Percentiles rank a stretch among this genome's conserved stretches.
These are phyloP conservation scores for Pezicula neosporulosa DNA, from an alignment of 2,329 filamentous ascomycete species.

Conservation along the genomic window DNA sequence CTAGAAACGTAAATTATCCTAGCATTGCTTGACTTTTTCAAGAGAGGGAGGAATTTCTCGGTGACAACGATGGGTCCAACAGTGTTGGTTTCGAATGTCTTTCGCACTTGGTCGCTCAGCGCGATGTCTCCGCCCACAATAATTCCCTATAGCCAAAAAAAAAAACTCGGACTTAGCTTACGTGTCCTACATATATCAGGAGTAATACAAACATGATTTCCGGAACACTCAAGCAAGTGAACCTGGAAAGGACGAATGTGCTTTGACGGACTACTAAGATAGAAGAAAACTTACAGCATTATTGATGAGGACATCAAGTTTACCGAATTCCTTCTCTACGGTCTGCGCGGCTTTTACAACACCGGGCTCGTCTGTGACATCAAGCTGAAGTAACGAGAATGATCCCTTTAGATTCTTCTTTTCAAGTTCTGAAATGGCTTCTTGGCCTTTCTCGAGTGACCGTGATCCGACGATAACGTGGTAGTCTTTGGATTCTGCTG, in stretches of 20 bases:
- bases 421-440: slow-evolving; percentile 14
- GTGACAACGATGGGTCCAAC: slow-evolving; percentile 13
- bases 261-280: too few species aligned
- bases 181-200: too few species aligned
- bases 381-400: slow-evolving; percentile 12
- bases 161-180: too few species aligned
- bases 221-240: too few species aligned
- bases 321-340: slow-evolving; percentile 11
- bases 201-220: too few species aligned
- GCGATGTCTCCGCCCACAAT: neutral
- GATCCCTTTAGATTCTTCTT: slow-evolving; percentile 11
- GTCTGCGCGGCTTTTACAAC: slow-evolving; percentile 3
- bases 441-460: slow-evolving; percentile 12
- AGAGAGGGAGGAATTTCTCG: slow-evolving; percentile 11
- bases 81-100: slow-evolving; percentile 14
- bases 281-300: slow-evolving; percentile 13
- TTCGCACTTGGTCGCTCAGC: slow-evolving; percentile 1
- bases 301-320: slow-evolving; percentile 28
- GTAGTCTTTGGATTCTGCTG: slow-evolving; percentile 10
- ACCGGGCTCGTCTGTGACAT: slow-evolving; percentile 10
- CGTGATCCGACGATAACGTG: slow-evolving; percentile 22
- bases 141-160: slow-evolving; percentile 1
- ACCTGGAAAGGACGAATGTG: too few species aligned
- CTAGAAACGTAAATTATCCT: slow-evolving; percentile 15
- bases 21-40: slow-evolving; percentile 10